phyloP scores from a whole-genome alignment of 2,329 filamentous ascomycete genomes.

The Herpotrichia juniperi region DNA sequence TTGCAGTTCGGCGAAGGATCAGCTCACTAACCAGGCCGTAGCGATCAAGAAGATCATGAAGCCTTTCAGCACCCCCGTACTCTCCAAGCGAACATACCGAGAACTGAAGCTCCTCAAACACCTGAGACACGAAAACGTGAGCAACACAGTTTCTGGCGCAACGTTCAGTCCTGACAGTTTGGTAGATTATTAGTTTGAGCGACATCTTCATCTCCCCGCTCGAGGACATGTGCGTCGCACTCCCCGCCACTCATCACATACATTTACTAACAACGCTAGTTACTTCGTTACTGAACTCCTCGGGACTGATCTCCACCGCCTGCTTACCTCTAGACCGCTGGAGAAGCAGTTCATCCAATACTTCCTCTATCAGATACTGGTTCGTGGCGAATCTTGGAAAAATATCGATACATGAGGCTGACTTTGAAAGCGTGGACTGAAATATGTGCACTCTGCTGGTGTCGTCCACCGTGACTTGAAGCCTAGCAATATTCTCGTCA shows the following conservation, averaged over 20 bases:
- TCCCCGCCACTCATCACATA: not conserved
- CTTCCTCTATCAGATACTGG: conserved; percentile 98
- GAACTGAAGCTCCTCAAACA: conserved; percentile 98
- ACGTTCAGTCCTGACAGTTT: conserved; percentile 19
- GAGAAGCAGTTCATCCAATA: conserved; percentile 99
- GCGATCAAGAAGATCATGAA: conserved; percentile 99
- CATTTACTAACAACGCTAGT: conserved; percentile 55
- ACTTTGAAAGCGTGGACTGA: conserved; percentile 78
- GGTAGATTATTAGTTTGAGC: conserved; percentile 89
- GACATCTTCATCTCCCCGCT: conserved; percentile 99
- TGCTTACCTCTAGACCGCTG: conserved; percentile 91
- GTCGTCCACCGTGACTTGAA: conserved; percentile 98
- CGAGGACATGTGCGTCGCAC: conserved; percentile 83
- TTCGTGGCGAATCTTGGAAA: conserved; percentile 54
- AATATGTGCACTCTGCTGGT: conserved; percentile 98
- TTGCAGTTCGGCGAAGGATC: conserved; percentile 89
- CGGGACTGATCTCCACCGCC: conserved; percentile 92
- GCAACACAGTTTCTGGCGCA: conserved; percentile 24
- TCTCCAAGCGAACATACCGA: conserved; percentile 96
- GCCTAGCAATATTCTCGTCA: conserved; percentile 98
- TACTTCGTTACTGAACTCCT: conserved; percentile 98
- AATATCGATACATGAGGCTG: conserved; percentile 17
- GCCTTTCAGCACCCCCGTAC: conserved; percentile 97
- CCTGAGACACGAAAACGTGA: conserved; percentile 92
- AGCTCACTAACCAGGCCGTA: conserved; percentile 95